Evolutionary conservation across 345 rosid genomes (phyloP), one percentile per base, ranked within the genome.

Genomic region (Iberis pinnata): DNA sequence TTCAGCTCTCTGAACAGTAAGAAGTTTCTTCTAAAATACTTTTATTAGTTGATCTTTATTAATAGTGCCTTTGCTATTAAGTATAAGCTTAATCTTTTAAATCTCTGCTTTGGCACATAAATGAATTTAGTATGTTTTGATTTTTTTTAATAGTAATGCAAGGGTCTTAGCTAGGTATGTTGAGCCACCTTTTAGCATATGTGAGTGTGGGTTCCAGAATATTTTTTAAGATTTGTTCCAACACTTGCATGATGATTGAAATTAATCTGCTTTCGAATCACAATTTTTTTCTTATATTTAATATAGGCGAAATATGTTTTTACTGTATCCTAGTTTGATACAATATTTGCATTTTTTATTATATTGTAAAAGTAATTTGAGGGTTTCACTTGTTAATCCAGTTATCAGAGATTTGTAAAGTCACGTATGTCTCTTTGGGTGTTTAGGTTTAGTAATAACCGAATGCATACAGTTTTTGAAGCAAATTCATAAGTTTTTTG

Each of bases 1-100:
- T 88, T 88, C 70, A 80, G 67, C 69, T 69, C 81, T 40, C 65
- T 86, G 26, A 86, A 82, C 72, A 75, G 97, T 93, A 78, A 86
- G 99, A 68, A 42, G 43, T 37, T 61, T 43, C 40, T 55, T 43
- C 47, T 43, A 29, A 53, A 42, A 18, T n/a, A 61, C 55, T 56
- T 54, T 9, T 41, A 68, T 14, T 31, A 39, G 11, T 29, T 52
- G 36, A n/a, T 38, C 6, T 16, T 32, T 47, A 14, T 53, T 38
- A 33, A 29, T 59, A 3, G 25, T 20, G 10, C 37, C 39, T 44
- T 36, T 18, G 20, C 17, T 27, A 25, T 31, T 22, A 45, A 39
- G 35, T 18, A 20, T 20, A 47, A 39, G 19, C 19, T 25, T 42
- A 18, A 16, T 58, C 36, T 29, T 15, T 37, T 18, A 19, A 11